Conservation (phyloP, 352 stramenopile species). For the Phytophthora kernoviae region DNA sequence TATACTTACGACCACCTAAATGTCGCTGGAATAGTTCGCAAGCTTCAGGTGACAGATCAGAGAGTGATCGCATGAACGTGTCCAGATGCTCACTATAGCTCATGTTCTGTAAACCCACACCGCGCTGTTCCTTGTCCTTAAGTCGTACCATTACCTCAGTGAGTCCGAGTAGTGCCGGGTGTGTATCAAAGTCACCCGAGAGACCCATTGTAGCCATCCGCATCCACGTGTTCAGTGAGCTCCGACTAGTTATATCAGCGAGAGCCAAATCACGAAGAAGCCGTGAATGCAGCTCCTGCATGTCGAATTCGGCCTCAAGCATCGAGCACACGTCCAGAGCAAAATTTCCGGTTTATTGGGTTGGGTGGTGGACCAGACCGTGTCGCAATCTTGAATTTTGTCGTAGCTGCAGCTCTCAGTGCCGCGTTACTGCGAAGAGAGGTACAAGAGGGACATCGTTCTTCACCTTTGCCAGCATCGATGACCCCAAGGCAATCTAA, state of each 20-base stretch:
- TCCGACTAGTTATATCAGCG: conserved; percentile 45
- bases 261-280: conserved; percentile 65
- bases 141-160: conserved; percentile 73
- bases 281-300: conserved; percentile 53
- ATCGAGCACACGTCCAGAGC: conserved; percentile 50
- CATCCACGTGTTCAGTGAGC: conserved; percentile 61
- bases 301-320: conserved; percentile 62
- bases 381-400: conserved; percentile 45
- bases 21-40: conserved; percentile 79
- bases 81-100: conserved; percentile 68
- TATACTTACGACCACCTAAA: conserved; percentile 66
- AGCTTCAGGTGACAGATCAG: conserved; percentile 57
- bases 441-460: conserved; percentile 48
- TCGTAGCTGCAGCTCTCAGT: conserved; percentile 45
- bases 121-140: conserved; percentile 78
- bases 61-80: conserved; percentile 66
- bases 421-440: conserved; percentile 56
- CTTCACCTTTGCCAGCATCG: conserved; percentile 41
- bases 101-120: conserved; percentile 86
- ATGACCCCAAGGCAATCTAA: conserved; percentile 67
- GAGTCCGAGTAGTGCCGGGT: conserved; percentile 66
- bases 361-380: conserved; percentile 38
- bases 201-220: conserved; percentile 75
- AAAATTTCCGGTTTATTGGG: conserved; percentile 66
- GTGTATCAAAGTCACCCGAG: conserved; percentile 57